Percentiles rank a stretch among this genome's conserved stretches.
Evolutionary conservation across 768 basidiomycete genomes (phyloP).

Genomic region (Agaricus sinodeliciosus): DNA sequence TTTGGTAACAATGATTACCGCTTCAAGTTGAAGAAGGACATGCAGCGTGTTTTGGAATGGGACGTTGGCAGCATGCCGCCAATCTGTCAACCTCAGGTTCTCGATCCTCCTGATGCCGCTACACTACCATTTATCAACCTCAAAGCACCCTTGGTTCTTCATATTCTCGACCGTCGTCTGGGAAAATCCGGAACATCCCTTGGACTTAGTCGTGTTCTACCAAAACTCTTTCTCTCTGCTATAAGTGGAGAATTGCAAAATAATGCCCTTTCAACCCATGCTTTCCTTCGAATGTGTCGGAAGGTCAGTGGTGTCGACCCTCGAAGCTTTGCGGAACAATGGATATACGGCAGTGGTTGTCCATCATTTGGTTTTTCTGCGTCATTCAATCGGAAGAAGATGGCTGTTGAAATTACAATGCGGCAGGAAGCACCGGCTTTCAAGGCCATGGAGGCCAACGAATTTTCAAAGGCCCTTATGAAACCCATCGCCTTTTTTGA

Average conservation of each 20-base stretch:
- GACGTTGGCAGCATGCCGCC: slow-evolving; percentile 90
- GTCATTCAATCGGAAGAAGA: slow-evolving; percentile 94
- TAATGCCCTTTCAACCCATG: slow-evolving; percentile 82
- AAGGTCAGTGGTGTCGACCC: slow-evolving; percentile 92
- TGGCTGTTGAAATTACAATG: slow-evolving; percentile 96
- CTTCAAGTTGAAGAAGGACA: slow-evolving; percentile 92
- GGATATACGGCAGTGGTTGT: slow-evolving; percentile 97
- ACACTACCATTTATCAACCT: slow-evolving; percentile 86
- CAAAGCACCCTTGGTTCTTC: slow-evolving; percentile 92
- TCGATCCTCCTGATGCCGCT: slow-evolving; percentile 79
- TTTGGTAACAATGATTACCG: slow-evolving; percentile 97
- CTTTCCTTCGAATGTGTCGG: slow-evolving; percentile 85
- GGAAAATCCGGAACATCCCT: slow-evolving; percentile 94
- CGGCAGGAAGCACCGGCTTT: slow-evolving; percentile 81
- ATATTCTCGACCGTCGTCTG: slow-evolving; percentile 89
- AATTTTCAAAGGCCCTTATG: slow-evolving; percentile 53
- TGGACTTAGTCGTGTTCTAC: slow-evolving; percentile 89
- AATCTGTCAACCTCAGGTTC: slow-evolving; percentile 82
- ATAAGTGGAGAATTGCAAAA: slow-evolving; percentile 85
- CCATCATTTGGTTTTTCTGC: slow-evolving; percentile 87
- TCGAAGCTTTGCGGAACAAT: slow-evolving; percentile 92
- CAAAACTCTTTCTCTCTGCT: slow-evolving; percentile 91
- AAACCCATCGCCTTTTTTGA: slow-evolving; percentile 91
- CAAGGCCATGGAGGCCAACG: slow-evolving; percentile 62
- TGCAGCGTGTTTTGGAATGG: slow-evolving; percentile 83